Percentiles rank a stretch among this genome's conserved stretches.
Conservation (phyloP, 169 alveolate genomes). For the Amoebophrya sp. region DNA sequence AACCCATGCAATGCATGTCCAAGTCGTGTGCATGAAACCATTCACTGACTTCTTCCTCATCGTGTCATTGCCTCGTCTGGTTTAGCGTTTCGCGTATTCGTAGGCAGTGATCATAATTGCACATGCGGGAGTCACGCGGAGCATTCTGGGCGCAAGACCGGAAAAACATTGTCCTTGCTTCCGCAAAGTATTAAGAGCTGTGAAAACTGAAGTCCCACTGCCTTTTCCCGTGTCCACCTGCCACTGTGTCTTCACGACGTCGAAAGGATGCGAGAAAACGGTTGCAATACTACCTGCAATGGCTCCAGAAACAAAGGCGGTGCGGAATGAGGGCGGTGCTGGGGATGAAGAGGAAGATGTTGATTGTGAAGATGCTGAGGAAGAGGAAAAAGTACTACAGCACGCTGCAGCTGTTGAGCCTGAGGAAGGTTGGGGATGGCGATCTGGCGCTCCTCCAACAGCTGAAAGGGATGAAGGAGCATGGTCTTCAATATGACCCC, state of each 20-base stretch:
- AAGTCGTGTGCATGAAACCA: too few species aligned
- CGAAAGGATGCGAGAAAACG: background rate
- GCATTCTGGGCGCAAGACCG: background rate
- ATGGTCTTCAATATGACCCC: too few species aligned
- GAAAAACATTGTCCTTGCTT: background rate
- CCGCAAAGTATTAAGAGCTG: background rate
- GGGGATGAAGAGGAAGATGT: too few species aligned
- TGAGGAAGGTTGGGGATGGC: background rate
- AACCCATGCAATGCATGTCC: too few species aligned
- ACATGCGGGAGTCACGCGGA: background rate
- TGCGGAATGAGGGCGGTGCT: too few species aligned
- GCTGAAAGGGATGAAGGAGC: too few species aligned
- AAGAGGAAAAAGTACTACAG: too few species aligned
- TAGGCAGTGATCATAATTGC: background rate
- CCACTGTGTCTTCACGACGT: background rate
- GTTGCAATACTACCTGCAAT: background rate
- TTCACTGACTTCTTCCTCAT: too few species aligned
- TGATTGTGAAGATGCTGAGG: too few species aligned
- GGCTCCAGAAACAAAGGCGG: background rate
- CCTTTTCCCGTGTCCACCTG: background rate
- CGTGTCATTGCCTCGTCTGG: too few species aligned
- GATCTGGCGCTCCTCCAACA: background rate
- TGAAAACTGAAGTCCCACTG: background rate
- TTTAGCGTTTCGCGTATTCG: background rate
- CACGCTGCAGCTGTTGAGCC: background rate